Evolutionary conservation across 116 monocot genomes (phyloP), one percentile per base, ranked within the genome.

Genomic region (Dioscorea cayenensis): DNA sequence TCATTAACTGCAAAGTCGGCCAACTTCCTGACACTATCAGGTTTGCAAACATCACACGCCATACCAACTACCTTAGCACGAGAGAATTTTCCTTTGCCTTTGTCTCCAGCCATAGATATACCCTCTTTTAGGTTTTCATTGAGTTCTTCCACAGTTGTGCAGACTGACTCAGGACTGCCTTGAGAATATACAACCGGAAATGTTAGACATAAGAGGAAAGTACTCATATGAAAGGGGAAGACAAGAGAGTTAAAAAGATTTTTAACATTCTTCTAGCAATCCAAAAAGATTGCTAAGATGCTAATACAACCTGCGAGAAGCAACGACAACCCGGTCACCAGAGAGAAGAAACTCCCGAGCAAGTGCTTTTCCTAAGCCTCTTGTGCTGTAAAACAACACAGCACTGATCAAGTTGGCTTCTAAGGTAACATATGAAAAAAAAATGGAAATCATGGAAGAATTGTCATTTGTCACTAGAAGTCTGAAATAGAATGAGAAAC

Each of bases 321-420:
- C 84, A 84, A 97, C 38, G 52, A 97, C 93, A 69, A 97, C 93
- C 38, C 83, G 93, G 77, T 97, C 93, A 23, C 97, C 97, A 68
- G 97, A 97, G 61, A 93, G 88, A 76, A 97, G 86, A 78, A 97
- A 97, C 66, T 97, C 97, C 21, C 97, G 83, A 69, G 97, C 97
- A 73, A 97, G 88, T 73, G 97, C 92, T 83, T 97, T 97, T 0
- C 97, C 97, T 64, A 92, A 81, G 51, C 97, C 97, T 66, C 97
- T 84, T 36, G 97, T 92, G 69, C 97, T 97, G 86, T 66, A 78
- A 38, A 86, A 48, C 51, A 52, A 19, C 2, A 71, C 71, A 64
- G 17, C n/a, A 4, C 17, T 55, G 0, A 55, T 55, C 55, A 55
- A 55, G n/a, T 16, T n/a, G n/a, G n/a, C 55, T 55, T 55, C 19